Evolutionary conservation across 768 basidiomycete genomes (phyloP), one percentile per base, ranked within the genome.

Genomic region (Pisolithus tinctorius): DNA sequence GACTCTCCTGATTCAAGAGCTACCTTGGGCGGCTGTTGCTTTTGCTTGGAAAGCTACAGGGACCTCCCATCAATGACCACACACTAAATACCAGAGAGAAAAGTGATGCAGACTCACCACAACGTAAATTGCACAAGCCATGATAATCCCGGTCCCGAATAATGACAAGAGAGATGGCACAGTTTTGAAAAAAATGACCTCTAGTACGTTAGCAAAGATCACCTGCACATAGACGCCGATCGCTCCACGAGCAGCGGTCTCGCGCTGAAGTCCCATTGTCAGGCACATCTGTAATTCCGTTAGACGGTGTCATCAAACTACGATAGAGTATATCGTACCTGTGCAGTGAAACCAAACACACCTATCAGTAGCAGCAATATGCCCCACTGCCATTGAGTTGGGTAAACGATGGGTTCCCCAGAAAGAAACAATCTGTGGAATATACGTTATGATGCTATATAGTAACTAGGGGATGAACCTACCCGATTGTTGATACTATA

Each of bases 151-250:
- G 3, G 81, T 82, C 1, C 89, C 89, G 9, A 82, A 53, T 4
- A 84, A 59, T 1, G 83, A 85, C 20, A 86, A 68, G 4, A 72
- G 58, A 2, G 83, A 77, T 0, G 86, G 86, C 4, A 68, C 62
- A 2, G 74, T 74, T 45, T 79, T 70, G 64, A 90, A 88, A 56
- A 86, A 75, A 30, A 84, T 55, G 4, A 78, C 72, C 60, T 93
- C 86, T 13, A 88, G 69, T n/a, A 81, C 62, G 1, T 76, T 70
- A 0, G 86, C 80, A 60, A 83, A 88, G 10, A 88, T 70, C 31
- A 88, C 75, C 64, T 79, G 76, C 4, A 74, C 68, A 57, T 84
- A 88, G 7, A 86, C 64, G 0, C 78, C 83, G 56, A 87, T 71
- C 1, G 80, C 71, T 0, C 81, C 86, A 38, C 83, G 67, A 0